These are phyloP conservation scores for Hypoxylon sp. DNA, from an alignment of 2,329 filamentous ascomycete species.

Conservation along the genomic window DNA sequence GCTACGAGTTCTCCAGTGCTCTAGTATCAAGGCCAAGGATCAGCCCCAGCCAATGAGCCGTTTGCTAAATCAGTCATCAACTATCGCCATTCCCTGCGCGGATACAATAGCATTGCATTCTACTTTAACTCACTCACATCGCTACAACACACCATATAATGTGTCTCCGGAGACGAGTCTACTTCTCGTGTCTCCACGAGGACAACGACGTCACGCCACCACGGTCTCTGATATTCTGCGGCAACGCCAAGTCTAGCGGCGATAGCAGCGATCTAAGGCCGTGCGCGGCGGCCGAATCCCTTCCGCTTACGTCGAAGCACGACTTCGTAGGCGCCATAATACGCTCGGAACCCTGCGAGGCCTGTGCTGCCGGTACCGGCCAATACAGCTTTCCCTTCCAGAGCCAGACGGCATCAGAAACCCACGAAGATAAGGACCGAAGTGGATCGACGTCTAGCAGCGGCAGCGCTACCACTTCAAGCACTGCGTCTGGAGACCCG, in stretches of 20 bases:
- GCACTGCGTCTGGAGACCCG: background rate
- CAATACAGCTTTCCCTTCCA: background rate
- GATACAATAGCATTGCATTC: background rate
- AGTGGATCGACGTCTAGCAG: background rate
- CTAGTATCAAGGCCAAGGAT: background rate
- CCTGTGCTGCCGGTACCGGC: constrained; percentile 3
- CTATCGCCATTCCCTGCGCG: background rate
- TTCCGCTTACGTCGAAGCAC: constrained; percentile 10
- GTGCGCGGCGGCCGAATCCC: background rate
- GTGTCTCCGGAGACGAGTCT: constrained; percentile 18
- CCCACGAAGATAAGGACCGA: background rate
- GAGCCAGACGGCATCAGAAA: background rate
- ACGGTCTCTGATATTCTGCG: constrained; percentile 20
- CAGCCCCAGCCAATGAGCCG: background rate
- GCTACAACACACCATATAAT: constrained; percentile 9
- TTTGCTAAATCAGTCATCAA: background rate
- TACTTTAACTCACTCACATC: background rate
- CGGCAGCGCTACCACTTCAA: background rate
- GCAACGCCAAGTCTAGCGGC: background rate
- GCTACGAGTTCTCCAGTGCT: background rate
- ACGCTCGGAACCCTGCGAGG: constrained; percentile 13
- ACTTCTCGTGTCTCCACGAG: constrained; percentile 29
- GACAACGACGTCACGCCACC: constrained; percentile 31
- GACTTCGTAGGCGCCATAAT: constrained; percentile 7
- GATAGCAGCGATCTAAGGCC: background rate